Evolutionary conservation across 805 yeast genomes (phyloP).

Genomic region (Alloascoidea hylecoeti): DNA sequence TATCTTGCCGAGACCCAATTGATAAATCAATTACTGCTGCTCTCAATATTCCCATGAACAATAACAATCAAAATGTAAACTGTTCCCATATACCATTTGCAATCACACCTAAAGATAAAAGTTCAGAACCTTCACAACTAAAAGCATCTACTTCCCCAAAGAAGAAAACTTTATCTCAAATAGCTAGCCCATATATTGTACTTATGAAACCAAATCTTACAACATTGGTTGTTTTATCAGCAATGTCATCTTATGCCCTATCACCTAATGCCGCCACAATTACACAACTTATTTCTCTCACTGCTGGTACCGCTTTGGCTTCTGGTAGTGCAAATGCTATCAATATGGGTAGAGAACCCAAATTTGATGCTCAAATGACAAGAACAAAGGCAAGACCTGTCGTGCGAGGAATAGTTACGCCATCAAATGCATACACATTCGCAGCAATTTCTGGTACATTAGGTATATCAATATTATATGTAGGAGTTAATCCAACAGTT

Average conservation of each 20-base stretch:
- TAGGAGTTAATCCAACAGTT: slow-evolving; percentile 80
- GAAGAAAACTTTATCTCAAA: too few relatives aligned
- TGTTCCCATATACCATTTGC: too few relatives aligned
- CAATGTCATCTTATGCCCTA: slow-evolving; percentile 87
- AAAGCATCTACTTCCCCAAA: too few relatives aligned
- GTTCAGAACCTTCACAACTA: too few relatives aligned
- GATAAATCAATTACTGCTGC: too few relatives aligned
- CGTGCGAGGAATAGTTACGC: slow-evolving; percentile 65
- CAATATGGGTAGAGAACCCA: slow-evolving; percentile 94
- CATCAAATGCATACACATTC: slow-evolving; percentile 66
- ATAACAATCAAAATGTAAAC: too few relatives aligned
- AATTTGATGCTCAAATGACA: slow-evolving; percentile 74
- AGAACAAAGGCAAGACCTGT: slow-evolving; percentile 86
- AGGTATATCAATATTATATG: slow-evolving; percentile 55
- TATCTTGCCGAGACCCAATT: too few relatives aligned
- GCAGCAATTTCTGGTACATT: slow-evolving; percentile 60
- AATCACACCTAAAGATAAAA: too few relatives aligned
- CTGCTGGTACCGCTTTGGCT: slow-evolving; percentile 74
- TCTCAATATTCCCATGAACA: too few relatives aligned
- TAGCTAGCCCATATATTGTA: slow-evolving; percentile 52
- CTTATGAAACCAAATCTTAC: slow-evolving; percentile 88
- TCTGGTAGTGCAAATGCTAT: slow-evolving; percentile 95
- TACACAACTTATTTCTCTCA: slow-evolving; percentile 52
- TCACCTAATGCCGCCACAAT: slow-evolving; percentile 76
- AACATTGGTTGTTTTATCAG: slow-evolving; percentile 74